These are phyloP conservation scores for Rubroshorea leprosula DNA, from an alignment of 345 rosid species.

Conservation along the genomic window DNA sequence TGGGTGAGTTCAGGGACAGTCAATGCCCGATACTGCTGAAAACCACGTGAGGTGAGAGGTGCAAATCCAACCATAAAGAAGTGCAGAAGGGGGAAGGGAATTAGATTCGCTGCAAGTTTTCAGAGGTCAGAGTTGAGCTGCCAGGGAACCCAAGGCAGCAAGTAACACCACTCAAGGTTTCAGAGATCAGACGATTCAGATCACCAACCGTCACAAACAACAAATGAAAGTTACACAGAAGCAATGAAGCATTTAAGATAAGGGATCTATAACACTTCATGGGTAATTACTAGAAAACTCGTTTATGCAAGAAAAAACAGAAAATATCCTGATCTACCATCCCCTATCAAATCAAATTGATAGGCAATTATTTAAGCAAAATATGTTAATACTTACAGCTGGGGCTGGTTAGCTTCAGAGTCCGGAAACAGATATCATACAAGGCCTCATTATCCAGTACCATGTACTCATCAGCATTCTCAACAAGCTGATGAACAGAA, in stretches of 20 bases:
- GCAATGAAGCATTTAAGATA: background rate
- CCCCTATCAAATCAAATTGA: too few relatives aligned
- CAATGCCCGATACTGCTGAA: too few relatives aligned
- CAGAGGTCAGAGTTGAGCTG: constrained; percentile 49
- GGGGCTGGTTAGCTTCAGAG: constrained; percentile 27
- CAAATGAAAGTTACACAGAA: background rate
- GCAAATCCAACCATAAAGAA: too few relatives aligned
- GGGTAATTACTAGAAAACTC: too few relatives aligned
- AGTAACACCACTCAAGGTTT: constrained; percentile 49
- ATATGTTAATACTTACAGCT: constrained; percentile 24
- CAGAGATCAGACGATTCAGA: constrained; percentile 43
- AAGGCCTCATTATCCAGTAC: too few relatives aligned
- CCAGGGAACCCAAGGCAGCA: constrained; percentile 55
- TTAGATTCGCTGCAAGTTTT: constrained; percentile 38
- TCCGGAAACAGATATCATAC: constrained; percentile 30
- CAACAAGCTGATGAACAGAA: constrained; percentile 31
- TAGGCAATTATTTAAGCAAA: too few relatives aligned
- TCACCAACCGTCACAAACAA: constrained; percentile 32
- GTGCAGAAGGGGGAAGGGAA: constrained; percentile 44
- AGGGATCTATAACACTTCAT: too few relatives aligned
- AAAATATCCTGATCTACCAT: too few relatives aligned
- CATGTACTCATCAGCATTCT: constrained; percentile 34
- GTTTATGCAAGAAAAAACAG: too few relatives aligned
- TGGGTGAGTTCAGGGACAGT: too few relatives aligned
- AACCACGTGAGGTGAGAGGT: too few relatives aligned